Evolutionary conservation across 306 rosid species (phyloP), one percentile per base, ranked within the genome.

Genomic region (Vigna mungo): DNA sequence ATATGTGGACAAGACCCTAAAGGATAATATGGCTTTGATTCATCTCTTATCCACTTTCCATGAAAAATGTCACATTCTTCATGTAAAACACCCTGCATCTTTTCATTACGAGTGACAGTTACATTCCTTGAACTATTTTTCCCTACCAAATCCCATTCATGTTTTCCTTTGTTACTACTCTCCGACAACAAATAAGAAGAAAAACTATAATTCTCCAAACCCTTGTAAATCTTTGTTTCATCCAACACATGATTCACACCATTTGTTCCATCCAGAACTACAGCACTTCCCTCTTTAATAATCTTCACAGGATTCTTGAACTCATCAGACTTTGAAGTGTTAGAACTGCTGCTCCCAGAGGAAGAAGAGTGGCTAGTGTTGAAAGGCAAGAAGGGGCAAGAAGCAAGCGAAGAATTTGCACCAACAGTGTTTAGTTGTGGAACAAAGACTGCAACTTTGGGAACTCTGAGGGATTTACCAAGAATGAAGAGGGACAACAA

Each of bases 21-120:
- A 66, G 91, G 90, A 79, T 92, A 94, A 53, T 88, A 89, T 51
- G 98, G 98, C 80, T 90, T 90, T 14, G 96, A 89, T 68, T 86
- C 80, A 78, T 90, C 98, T 80, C 85, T 85, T 49, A 88, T 85
- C 98, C 98, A 95, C 72, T 84, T 81, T 12, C 98, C 98, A 72
- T 90, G 43, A 79, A 86, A 95, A 17, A 92, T 81, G 78, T 95
- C 88, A 76, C 98, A 95, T 3, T 87, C 68, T 76, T 87, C 86
- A 52, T 65, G 34, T 13, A 82, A 81, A 41, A 74, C 83, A 68
- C 43, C 58, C 61, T 66, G 48, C 74, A 21, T 72, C 43, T 52
- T 76, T 80, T 48, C 66, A 77, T 18, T 5, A 14, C 49, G 60
- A 53, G 27, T 61, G 20, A 36, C 51, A 10, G 55, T 78, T 49